Evolutionary conservation across 2,329 filamentous ascomycete species (phyloP).

Genomic region (Penicillium sp.): DNA sequence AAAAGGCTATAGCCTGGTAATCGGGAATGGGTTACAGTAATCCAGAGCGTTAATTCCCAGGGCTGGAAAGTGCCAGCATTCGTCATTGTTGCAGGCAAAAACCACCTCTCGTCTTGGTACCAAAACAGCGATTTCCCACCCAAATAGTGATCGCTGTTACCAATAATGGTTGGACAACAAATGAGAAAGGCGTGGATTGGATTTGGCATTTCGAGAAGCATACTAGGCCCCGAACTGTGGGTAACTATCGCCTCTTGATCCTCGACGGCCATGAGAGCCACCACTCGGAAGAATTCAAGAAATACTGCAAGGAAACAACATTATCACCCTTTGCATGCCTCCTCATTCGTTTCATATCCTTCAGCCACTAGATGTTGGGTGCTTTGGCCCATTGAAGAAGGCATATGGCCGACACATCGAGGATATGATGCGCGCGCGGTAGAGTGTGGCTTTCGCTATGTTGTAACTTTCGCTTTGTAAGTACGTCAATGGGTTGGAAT

Average conservation of each 20-base stretch:
- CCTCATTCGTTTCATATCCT: conserved; percentile 12
- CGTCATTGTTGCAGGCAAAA: background rate
- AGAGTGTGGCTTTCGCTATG: background rate
- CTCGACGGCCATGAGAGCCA: conserved; percentile 18
- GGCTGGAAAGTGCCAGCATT: background rate
- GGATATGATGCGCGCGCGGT: background rate
- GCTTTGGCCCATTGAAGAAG: conserved; percentile 6
- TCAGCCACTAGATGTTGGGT: conserved; percentile 16
- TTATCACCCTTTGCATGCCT: conserved; percentile 20
- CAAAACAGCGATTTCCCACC: background rate
- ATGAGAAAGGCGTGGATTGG: background rate
- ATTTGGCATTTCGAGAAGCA: background rate
- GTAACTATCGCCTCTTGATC: conserved; percentile 14
- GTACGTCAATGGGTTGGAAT: background rate
- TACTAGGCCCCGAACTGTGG: background rate
- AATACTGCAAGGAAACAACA: conserved; percentile 14
- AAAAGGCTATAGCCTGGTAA: background rate
- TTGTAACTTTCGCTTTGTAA: background rate
- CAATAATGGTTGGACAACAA: background rate
- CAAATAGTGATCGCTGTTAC: background rate
- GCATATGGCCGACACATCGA: background rate
- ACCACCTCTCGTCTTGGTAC: background rate
- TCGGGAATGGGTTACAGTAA: background rate
- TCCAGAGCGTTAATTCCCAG: background rate
- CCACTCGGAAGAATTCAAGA: conserved; percentile 12